Evolutionary conservation across 2,329 filamentous ascomycete species (phyloP), one percentile per base, ranked within the genome.

Genomic region (Fusarium palustre): DNA sequence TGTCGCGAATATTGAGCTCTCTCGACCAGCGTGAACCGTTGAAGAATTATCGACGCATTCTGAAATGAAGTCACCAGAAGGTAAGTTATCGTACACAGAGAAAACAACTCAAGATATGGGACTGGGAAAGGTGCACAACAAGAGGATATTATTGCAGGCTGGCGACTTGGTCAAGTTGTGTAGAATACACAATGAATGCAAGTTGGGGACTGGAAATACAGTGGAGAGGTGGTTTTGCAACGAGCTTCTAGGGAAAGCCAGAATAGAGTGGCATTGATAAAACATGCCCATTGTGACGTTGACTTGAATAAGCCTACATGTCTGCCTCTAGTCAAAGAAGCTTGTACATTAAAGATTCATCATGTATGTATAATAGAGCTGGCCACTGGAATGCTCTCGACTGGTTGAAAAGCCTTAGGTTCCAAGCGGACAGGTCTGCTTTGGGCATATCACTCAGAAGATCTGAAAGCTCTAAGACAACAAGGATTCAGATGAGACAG

Each of bases 301-400:
- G 41, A 24, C 33, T 55, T 36, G 36, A 52, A 60, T 18, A 41
- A 36, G 47, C 41, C 34, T 46, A 53, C 49, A 36, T 52, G 13
- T 13, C 20, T 22, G 36, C 36, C 36, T 39, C 13, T 28, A 52
- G 25, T 18, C 13, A 45, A 43, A 49, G 31, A 28, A 59, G 41
- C 24, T 56, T 18, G n/a, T 62, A 47, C 53, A 49, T 54, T 38
- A 59, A 58, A n/a, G 8, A 38, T n/a, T 4, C 12, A n/a, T 38
- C 55, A 30, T 30, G 10, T 30, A 30, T 30, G 28, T 47, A 28
- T 39, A 22, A 28, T 39, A 22, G 24, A 55, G 36, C 25, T 31
- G 36, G 31, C 28, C 15, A 34, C 42, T 55, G 24, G 30, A 16
- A 52, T 22, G 24, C 42, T 38, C 52, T 33, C 31, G 25, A n/a